Percentiles rank a stretch among this genome's conserved stretches.
Evolutionary conservation across 1,139 yeast species (phyloP).

Genomic region (Kodamaea arcana): DNA sequence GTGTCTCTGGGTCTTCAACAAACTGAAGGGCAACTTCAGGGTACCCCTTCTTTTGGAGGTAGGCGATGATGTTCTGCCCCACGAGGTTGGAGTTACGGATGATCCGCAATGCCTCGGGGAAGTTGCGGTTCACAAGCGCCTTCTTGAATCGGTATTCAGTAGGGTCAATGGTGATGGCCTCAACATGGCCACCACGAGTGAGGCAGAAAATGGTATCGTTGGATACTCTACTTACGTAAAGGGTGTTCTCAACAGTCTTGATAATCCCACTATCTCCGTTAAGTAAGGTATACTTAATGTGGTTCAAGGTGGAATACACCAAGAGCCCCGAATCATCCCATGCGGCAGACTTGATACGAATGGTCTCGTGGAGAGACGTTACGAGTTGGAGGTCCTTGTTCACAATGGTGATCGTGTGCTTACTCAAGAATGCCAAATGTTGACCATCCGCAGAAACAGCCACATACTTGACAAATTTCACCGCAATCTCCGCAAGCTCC

Average conservation of each 20-base stretch:
- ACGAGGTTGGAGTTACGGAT: constrained; percentile 87
- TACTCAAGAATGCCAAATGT: constrained; percentile 81
- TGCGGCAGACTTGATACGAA: constrained; percentile 93
- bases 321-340: constrained; percentile 96
- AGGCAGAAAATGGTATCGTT: constrained; percentile 76
- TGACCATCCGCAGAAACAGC: constrained; percentile 88
- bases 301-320: constrained; percentile 90
- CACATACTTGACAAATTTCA: constrained; percentile 81
- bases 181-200: constrained; percentile 82
- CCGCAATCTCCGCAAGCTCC: constrained; percentile 64
- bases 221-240: constrained; percentile 71
- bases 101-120: constrained; percentile 85
- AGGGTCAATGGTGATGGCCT: constrained; percentile 78
- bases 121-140: constrained; percentile 85
- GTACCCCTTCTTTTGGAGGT: constrained; percentile 90
- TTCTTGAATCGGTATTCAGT: constrained; percentile 96
- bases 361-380: constrained; percentile 91
- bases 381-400: constrained; percentile 73
- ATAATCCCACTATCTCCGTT: constrained; percentile 95
- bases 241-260: constrained; percentile 86
- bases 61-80: constrained; percentile 95
- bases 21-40: constrained; percentile 94
- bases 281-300: constrained; percentile 85
- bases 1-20: constrained; percentile 92
- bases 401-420: constrained; percentile 89